Evolutionary conservation across 208 protist species (phyloP).

Genomic region (Trypanosoma boissoni): DNA sequence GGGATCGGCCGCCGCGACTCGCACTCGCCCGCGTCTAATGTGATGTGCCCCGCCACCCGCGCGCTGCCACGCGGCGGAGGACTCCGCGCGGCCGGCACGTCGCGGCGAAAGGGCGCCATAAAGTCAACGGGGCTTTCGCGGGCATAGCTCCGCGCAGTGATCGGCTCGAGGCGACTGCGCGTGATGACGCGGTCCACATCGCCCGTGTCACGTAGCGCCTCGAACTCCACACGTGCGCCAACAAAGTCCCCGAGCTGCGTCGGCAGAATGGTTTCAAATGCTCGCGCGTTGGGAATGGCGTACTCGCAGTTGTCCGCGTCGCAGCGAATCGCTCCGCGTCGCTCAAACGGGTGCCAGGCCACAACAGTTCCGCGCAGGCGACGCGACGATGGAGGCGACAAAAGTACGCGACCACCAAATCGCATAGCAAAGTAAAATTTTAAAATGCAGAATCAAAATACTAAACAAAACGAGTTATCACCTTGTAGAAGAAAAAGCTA

Average conservation of each 20-base stretch:
- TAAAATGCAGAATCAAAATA: too few species aligned
- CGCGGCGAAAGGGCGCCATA: conserved; percentile 26
- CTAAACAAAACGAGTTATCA: too few species aligned
- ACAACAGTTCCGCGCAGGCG: conserved; percentile 40
- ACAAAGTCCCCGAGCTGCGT: conserved; percentile 60
- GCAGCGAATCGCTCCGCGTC: conserved; percentile 63
- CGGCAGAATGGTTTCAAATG: conserved; percentile 86
- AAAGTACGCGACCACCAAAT: not conserved
- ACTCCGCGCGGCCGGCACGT: too few species aligned
- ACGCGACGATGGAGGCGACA: not conserved
- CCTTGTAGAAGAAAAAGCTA: too few species aligned
- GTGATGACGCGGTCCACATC: conserved; percentile 68
- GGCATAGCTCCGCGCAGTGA: conserved; percentile 68
- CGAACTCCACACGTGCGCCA: conserved; percentile 66
- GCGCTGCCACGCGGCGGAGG: not conserved
- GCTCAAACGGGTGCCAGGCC: conserved; percentile 80
- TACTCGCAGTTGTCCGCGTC: conserved; percentile 40
- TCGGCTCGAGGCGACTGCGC: conserved; percentile 47
- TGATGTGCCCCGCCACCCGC: conserved; percentile 49
- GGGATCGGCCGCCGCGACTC: not conserved
- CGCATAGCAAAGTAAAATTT: conserved; percentile 9
- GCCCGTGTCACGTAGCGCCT: conserved; percentile 18
- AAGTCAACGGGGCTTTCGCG: conserved; percentile 61
- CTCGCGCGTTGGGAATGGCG: conserved; percentile 65
- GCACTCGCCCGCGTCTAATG: conserved; percentile 59